Conservation (phyloP, 345 rosid species). For the Aethionema arabicum region DNA sequence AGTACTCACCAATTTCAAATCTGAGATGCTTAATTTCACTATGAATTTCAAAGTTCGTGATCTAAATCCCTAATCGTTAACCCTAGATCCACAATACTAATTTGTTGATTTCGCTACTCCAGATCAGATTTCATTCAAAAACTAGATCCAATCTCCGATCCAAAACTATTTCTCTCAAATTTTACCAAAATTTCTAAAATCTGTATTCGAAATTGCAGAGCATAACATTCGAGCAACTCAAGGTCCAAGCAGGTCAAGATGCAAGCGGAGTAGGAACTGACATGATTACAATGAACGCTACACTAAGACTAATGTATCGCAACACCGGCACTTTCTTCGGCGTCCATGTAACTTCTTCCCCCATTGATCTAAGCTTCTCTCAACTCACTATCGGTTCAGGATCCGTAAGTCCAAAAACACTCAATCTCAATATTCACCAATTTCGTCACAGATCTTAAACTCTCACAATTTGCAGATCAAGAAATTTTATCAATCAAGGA, state of each 20-base stretch:
- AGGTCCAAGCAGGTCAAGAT: slow-evolving; percentile 93
- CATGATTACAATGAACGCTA: slow-evolving; percentile 82
- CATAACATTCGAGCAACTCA: slow-evolving; percentile 69
- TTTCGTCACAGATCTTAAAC: neutral
- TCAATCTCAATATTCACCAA: no score
- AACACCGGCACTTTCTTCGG: slow-evolving; percentile 96
- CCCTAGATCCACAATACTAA: no score
- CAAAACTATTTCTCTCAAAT: neutral
- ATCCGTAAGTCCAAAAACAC: slow-evolving; percentile 45
- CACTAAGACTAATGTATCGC: slow-evolving; percentile 65
- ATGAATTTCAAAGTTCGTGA: no score
- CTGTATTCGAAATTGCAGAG: slow-evolving; percentile 46
- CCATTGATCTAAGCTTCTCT: slow-evolving; percentile 66
- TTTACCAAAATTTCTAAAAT: neutral
- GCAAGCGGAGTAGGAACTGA: slow-evolving; percentile 82
- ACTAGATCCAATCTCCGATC: no score
- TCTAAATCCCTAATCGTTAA: no score
- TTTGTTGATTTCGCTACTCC: no score
- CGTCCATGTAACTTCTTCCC: slow-evolving; percentile 75
- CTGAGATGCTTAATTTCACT: no score
- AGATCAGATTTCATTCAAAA: no score
- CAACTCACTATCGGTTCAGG: slow-evolving; percentile 75
- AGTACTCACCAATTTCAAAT: neutral
- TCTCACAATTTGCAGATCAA: slow-evolving; percentile 48
- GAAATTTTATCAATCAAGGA: slow-evolving; percentile 79